A percentile compares a stretch with the other conserved stretches of the same genome.
Evolutionary conservation across 1,139 yeast genomes (phyloP).

Genomic region (Scheffersomyces stambukii): DNA sequence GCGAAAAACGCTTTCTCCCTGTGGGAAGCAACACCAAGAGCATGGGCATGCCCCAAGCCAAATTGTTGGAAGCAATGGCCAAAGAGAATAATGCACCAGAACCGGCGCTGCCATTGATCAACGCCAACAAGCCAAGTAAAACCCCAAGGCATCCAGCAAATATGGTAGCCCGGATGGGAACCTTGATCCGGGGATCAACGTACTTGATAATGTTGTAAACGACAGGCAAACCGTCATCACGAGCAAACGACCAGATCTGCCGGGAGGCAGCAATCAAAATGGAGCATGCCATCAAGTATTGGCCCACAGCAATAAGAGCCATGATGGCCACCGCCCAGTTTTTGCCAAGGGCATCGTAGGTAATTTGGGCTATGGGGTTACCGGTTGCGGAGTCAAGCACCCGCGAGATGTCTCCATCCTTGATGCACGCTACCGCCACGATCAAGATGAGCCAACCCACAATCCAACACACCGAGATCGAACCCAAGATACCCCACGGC

Average conservation of each 20-base stretch:
- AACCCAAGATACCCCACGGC: constrained; percentile 54
- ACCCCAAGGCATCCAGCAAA: constrained; percentile 47
- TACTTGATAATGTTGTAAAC: constrained; percentile 43
- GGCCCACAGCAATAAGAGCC: constrained; percentile 56
- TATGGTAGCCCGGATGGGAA: constrained; percentile 59
- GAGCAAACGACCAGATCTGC: constrained; percentile 37
- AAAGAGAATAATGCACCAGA: constrained; percentile 51
- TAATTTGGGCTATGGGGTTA: constrained; percentile 61
- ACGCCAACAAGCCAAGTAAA: constrained; percentile 52
- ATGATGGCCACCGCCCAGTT: constrained; percentile 67
- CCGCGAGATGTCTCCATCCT: constrained; percentile 41
- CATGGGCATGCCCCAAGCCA: constrained; percentile 37
- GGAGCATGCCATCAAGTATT: constrained; percentile 58
- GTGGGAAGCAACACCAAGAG: constrained; percentile 37
- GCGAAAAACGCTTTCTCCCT: constrained; percentile 44
- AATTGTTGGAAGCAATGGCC: constrained; percentile 42
- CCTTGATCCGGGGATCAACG: constrained; percentile 48
- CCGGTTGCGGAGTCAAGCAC: constrained; percentile 45
- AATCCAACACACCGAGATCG: constrained; percentile 53
- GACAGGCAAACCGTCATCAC: constrained; percentile 42
- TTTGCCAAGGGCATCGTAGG: constrained; percentile 62
- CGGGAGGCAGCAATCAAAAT: constrained; percentile 33
- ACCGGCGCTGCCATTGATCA: constrained; percentile 56
- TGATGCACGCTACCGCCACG: constrained; percentile 53
- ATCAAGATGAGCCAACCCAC: constrained; percentile 58